Evolutionary conservation across 176 grass and related monocot genomes (phyloP), one percentile per base, ranked within the genome.

Genomic region (Ensete glaucum): DNA sequence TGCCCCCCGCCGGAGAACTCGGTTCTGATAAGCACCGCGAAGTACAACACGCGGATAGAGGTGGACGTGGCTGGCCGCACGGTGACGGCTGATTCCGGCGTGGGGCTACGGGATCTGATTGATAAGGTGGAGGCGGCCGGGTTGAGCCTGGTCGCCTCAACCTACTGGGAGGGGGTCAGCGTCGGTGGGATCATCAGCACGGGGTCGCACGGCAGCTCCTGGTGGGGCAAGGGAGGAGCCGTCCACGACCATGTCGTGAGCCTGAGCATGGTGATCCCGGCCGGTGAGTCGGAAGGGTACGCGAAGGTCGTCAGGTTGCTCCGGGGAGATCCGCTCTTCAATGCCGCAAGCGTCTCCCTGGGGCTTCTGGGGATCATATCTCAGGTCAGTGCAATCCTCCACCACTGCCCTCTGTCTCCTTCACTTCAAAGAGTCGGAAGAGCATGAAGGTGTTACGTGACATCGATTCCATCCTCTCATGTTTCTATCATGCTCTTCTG

Each of bases 111-210:
- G 2, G 85, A 83, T n/a, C 57, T 92, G 17, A 88, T 96, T 11
- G 87, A 96, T 69, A 65, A 43, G 25, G 87, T 75, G 49, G 92
- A 96, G 81, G 83, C 69, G 53, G 54, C 64, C 4, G 89, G 85
- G 71, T 65, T 92, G 25, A 96, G 93, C 82, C 81, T 96, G 70
- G 20, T 58, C 71, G 87, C 89, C 9, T 81, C 89, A 25, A 87
- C 93, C 2, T 96, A 96, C 81, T 92, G 87, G 87, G 89, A 92
- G 17, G 93, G 89, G 75, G 85, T 88, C 43, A 96, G 93, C 89
- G 27, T 96, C 20, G 89, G 81, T 0, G 93, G 93, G 24, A 20
- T 90, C 19, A 56, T 96, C 22, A 86, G 83, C 79, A 96, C 89
- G 0, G 93, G 87, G 1, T 92, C 89, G 65, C 89, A 96, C 26